phyloP scores from a whole-genome alignment of 768 basidiomycete species.

The Trametes gibbosa region DNA sequence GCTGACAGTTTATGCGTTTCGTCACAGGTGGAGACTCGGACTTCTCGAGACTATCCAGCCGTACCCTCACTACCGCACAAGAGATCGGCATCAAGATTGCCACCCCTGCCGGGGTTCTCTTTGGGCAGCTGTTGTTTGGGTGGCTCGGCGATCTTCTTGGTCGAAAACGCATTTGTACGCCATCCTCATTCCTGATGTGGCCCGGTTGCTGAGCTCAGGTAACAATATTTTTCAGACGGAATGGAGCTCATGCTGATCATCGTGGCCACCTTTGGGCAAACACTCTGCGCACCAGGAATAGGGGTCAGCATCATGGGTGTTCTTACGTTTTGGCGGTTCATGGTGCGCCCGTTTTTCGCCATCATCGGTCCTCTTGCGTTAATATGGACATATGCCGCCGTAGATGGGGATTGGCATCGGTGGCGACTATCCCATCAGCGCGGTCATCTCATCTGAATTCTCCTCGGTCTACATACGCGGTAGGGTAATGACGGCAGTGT shows the following conservation, averaged over 20 bases:
- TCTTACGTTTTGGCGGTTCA: slow-evolving; percentile 45
- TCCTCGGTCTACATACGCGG: slow-evolving; percentile 45
- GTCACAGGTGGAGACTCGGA: slow-evolving; percentile 7
- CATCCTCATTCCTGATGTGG: background rate
- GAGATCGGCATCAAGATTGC: slow-evolving; percentile 46
- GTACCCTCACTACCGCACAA: slow-evolving; percentile 41
- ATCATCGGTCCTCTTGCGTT: background rate
- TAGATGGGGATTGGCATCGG: slow-evolving; percentile 41
- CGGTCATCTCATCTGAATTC: slow-evolving; percentile 49
- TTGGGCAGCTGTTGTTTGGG: slow-evolving; percentile 44
- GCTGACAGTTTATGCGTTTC: background rate
- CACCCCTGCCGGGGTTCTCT: slow-evolving; percentile 38
- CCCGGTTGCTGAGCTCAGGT: background rate
- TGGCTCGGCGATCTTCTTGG: slow-evolving; percentile 45
- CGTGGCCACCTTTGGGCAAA: slow-evolving; percentile 38
- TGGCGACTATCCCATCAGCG: slow-evolving; percentile 47
- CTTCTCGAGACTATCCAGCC: background rate
- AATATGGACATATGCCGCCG: background rate
- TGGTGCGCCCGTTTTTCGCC: slow-evolving; percentile 30
- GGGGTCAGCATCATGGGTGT: slow-evolving; percentile 42
- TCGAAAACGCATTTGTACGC: slow-evolving; percentile 38
- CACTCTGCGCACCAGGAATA: slow-evolving; percentile 36
- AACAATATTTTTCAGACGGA: slow-evolving; percentile 36
- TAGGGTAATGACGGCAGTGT: slow-evolving; percentile 49
- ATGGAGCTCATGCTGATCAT: slow-evolving; percentile 41